Evolutionary conservation across 768 basidiomycete species (phyloP).

Genomic region (Trametes cingulata): DNA sequence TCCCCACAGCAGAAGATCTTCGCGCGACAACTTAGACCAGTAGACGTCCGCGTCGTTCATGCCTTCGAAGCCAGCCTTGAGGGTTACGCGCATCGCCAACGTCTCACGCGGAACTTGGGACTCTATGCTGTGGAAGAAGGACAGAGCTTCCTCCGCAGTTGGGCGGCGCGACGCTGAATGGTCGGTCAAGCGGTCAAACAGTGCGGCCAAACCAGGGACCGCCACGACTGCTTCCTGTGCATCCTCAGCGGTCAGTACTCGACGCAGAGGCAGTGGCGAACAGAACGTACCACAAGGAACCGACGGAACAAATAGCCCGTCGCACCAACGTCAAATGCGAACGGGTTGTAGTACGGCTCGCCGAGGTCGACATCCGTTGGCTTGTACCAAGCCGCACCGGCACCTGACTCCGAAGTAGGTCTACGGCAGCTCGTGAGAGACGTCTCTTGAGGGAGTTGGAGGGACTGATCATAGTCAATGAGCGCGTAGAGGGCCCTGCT

Average conservation of each 20-base stretch:
- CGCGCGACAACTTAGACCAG: neutral
- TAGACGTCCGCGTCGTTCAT: neutral
- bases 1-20: neutral
- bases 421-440: neutral
- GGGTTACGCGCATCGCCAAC: neutral
- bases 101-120: neutral
- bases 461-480: neutral
- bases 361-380: neutral
- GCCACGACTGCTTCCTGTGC: neutral
- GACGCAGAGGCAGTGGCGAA: too few species aligned
- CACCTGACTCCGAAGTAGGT: neutral
- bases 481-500: neutral
- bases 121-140: neutral
- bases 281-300: neutral
- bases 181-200: constrained; percentile 4
- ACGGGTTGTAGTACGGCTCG: constrained; percentile 3
- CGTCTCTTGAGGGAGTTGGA: neutral
- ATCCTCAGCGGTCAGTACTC: too few species aligned
- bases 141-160: neutral
- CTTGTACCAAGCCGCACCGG: neutral
- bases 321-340: constrained; percentile 3
- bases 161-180: neutral
- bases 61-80: neutral
- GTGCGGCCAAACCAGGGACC: neutral
- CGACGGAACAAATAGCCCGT: neutral